Conservation (phyloP, 2,329 filamentous ascomycete species). For the Talaromyces piceae region DNA sequence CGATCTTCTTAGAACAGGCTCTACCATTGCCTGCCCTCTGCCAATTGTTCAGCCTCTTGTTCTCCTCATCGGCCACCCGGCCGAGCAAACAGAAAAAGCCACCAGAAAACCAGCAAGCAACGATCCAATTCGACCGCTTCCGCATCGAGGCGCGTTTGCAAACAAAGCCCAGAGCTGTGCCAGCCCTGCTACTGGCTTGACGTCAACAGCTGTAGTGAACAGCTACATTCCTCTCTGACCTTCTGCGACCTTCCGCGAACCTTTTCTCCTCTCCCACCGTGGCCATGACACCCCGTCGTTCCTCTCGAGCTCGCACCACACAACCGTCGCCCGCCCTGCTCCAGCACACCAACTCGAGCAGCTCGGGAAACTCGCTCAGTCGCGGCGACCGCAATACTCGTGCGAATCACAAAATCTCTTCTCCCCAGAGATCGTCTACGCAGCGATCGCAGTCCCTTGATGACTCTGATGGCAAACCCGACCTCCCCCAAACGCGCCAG, state of each 20-base stretch:
- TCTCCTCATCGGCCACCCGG: slow-evolving; percentile 12
- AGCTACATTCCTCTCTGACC: background rate
- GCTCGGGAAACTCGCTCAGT: slow-evolving; percentile 56
- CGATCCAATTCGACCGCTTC: slow-evolving; percentile 15
- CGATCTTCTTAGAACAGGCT: slow-evolving; percentile 18
- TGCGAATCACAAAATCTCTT: slow-evolving; percentile 63
- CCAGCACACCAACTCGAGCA: slow-evolving; percentile 71
- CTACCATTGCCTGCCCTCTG: slow-evolving; percentile 15
- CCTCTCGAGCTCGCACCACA: slow-evolving; percentile 77
- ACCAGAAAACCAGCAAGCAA: too few species aligned
- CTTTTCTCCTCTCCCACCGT: background rate
- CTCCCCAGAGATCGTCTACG: slow-evolving; percentile 67
- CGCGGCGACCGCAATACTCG: slow-evolving; percentile 68
- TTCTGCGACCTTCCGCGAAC: background rate
- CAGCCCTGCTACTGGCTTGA: slow-evolving; percentile 10
- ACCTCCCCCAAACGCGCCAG: slow-evolving; percentile 64
- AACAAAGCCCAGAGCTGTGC: background rate
- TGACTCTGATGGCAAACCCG: slow-evolving; percentile 50
- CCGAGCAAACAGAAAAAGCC: slow-evolving; percentile 8
- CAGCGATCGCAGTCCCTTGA: slow-evolving; percentile 46
- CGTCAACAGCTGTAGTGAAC: background rate
- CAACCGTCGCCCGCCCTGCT: slow-evolving; percentile 62
- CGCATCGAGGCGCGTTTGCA: slow-evolving; percentile 17
- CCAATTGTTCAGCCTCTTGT: slow-evolving; percentile 17
- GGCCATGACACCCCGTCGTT: slow-evolving; percentile 69